Percentiles rank a stretch among this genome's conserved stretches.
Conservation (phyloP, 169 alveolate genomes). For the Plasmodium chabaudi region DNA sequence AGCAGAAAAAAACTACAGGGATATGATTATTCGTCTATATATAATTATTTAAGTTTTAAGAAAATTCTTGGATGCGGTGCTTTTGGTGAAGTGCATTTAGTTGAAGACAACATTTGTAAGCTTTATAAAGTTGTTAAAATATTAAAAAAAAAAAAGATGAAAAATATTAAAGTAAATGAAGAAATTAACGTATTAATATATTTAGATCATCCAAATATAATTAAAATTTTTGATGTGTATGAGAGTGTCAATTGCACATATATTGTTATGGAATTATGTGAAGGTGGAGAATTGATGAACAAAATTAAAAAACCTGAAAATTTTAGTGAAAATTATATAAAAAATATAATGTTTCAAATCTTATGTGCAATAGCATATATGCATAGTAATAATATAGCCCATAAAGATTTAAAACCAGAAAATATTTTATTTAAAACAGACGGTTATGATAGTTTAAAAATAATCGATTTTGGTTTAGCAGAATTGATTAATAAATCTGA, state of each 20-base stretch:
- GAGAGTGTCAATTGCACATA: constrained; percentile 93
- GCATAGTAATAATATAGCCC: constrained; percentile 91
- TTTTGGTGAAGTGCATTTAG: constrained; percentile 85
- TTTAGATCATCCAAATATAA: constrained; percentile 94
- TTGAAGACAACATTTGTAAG: constrained; percentile 77
- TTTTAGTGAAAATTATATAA: constrained; percentile 92
- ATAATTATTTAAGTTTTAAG: constrained; percentile 77
- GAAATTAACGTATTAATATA: constrained; percentile 74
- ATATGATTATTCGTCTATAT: constrained; percentile 61
- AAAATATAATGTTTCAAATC: constrained; percentile 93
- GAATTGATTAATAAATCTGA: constrained; percentile 80
- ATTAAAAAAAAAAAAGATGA: constrained; percentile 67
- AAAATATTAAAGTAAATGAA: constrained; percentile 71
- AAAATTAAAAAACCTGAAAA: constrained; percentile 92
- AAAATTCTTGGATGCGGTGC: constrained; percentile 83
- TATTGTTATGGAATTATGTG: constrained; percentile 94
- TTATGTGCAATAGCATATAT: constrained; percentile 94
- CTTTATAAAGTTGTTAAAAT: constrained; percentile 70
- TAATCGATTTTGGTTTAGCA: constrained; percentile 85
- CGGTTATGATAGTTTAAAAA: constrained; percentile 80
- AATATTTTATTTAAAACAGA: constrained; percentile 78
- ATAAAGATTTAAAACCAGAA: constrained; percentile 87
- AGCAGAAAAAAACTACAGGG: constrained; percentile 73
- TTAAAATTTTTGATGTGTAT: constrained; percentile 93
- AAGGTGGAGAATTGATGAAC: constrained; percentile 98